These are phyloP conservation scores for Phellopilus nigrolimitatus DNA, from an alignment of 1,284 basidiomycete species.

Conservation along the genomic window DNA sequence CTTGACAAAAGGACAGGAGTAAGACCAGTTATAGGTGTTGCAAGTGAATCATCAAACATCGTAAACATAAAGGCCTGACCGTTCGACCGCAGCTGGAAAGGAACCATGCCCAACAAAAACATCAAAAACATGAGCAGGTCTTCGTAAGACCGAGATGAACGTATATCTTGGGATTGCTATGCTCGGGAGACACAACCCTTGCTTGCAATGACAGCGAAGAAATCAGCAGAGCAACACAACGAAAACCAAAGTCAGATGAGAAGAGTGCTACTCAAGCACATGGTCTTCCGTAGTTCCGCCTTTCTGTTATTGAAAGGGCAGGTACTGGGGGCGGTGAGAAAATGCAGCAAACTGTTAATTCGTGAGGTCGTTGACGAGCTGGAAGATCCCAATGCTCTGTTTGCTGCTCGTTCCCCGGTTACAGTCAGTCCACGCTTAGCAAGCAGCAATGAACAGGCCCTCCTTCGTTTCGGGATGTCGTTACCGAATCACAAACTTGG, in stretches of 20 bases:
- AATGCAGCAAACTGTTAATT: background rate
- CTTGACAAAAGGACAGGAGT: background rate
- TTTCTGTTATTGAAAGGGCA: constrained; percentile 9
- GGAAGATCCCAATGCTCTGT: too few species aligned
- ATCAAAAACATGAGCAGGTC: background rate
- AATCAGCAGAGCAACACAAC: background rate
- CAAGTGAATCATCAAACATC: background rate
- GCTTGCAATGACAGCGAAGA: background rate
- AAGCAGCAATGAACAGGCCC: too few species aligned
- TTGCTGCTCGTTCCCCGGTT: background rate
- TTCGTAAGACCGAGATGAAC: background rate
- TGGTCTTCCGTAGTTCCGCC: constrained; percentile 9
- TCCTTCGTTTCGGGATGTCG: background rate
- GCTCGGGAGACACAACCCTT: background rate
- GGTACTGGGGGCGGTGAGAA: constrained; percentile 1
- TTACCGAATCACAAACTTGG: background rate
- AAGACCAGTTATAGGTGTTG: background rate
- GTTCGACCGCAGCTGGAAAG: background rate
- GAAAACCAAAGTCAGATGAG: constrained; percentile 1
- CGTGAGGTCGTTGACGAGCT: too few species aligned
- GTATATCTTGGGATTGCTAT: background rate
- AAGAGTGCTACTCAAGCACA: background rate
- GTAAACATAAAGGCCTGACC: background rate
- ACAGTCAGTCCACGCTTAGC: background rate
- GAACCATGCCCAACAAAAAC: background rate